Evolutionary conservation across 2,329 filamentous ascomycete genomes (phyloP), one percentile per base, ranked within the genome.

Genomic region (Paraphaeosphaeria minitans): DNA sequence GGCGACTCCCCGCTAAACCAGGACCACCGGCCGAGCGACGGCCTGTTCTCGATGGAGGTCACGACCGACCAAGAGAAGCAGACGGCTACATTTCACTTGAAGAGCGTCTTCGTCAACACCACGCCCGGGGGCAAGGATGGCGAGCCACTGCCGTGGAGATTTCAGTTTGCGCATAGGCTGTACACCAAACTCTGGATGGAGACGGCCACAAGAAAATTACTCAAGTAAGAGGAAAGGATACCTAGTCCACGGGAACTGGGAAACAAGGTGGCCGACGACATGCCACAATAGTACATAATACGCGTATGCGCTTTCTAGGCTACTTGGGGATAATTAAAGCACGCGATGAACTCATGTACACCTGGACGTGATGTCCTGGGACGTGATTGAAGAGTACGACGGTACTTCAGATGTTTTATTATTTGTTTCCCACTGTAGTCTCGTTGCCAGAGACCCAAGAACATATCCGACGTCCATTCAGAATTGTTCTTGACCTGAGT

Each of bases 171-270:
- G 45, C 76, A 78, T 61, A 64, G 71, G 42, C 65, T 71, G 65
- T 78, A 78, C 43, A 75, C 75, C 0, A 77, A 78, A 64, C 62
- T 78, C 22, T 78, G 75, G 76, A 77, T 78, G 75, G 76, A 78
- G 65, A 75, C 75, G 19, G 75, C 75, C 35, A 75, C 76, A 6
- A 61, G 75, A 60, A 77, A 75, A 51, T 51, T 78, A 62, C 54
- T 77, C 61, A 71, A 71, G 57, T 74, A 67, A 55, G 24, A n/a
- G 39, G 22, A 5, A n/a, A n/a, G 16, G 12, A n/a, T 39, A 0
- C 16, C 16, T 37, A 2, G 2, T 37, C 8, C 13, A n/a, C 16
- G 35, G 13, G 35, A 16, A 12, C 35, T 31, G 29, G 29, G 29
- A 31, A 2, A 31, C 29, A 31, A 31, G 29, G 6, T 31, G 29